A percentile compares a stretch with the other conserved stretches of the same genome.
phyloP scores from a whole-genome alignment of 371 early-diverging fungal species.

The Mortierella sp. region DNA sequence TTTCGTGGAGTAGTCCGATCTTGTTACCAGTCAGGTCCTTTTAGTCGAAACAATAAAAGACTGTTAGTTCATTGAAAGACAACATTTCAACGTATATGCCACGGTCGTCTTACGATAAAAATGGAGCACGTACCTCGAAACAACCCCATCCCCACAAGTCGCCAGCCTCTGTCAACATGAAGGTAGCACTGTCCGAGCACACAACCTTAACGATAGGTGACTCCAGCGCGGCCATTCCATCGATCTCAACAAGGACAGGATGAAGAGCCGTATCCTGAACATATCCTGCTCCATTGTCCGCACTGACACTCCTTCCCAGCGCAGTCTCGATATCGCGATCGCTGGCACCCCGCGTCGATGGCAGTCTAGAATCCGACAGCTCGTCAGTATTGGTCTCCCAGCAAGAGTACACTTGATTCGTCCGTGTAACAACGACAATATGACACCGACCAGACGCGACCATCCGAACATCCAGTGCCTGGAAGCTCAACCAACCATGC shows the following conservation, averaged over 20 bases:
- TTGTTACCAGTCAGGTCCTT: slow-evolving; percentile 23
- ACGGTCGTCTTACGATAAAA: not conserved
- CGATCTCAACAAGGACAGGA: slow-evolving; percentile 31
- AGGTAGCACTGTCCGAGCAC: slow-evolving; percentile 42
- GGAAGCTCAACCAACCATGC: slow-evolving; percentile 40
- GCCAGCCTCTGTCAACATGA: slow-evolving; percentile 37
- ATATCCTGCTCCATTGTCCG: slow-evolving; percentile 11
- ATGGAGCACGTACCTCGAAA: slow-evolving; percentile 23
- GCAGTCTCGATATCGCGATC: slow-evolving; percentile 19
- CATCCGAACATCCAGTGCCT: slow-evolving; percentile 26
- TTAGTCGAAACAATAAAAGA: not conserved
- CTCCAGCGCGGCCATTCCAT: slow-evolving; percentile 2
- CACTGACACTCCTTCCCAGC: slow-evolving; percentile 22
- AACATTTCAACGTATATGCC: not conserved
- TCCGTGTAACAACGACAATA: slow-evolving; percentile 31
- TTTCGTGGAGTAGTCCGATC: slow-evolving; percentile 17
- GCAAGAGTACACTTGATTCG: slow-evolving; percentile 41
- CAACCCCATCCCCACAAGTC: slow-evolving; percentile 52
- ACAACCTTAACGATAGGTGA: slow-evolving; percentile 28
- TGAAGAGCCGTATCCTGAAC: slow-evolving; percentile 28
- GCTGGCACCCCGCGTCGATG: not conserved
- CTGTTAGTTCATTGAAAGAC: not conserved
- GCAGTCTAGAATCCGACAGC: not conserved
- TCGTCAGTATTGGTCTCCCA: slow-evolving; percentile 28
- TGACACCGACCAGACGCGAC: slow-evolving; percentile 36